Evolutionary conservation across 2,329 filamentous ascomycete genomes (phyloP).

Genomic region (Fusarium sp.): DNA sequence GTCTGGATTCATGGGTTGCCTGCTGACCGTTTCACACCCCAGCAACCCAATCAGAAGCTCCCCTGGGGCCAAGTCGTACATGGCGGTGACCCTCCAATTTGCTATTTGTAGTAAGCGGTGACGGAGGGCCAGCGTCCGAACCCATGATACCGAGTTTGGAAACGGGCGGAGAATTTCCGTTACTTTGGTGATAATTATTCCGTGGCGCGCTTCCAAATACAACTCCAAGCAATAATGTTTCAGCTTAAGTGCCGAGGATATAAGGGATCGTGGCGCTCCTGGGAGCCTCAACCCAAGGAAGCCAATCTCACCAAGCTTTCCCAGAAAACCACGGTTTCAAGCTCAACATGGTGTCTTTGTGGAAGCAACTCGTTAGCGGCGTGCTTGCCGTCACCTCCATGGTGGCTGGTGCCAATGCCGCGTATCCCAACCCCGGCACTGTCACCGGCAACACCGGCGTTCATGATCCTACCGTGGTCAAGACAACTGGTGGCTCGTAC

Average conservation of each 20-base stretch:
- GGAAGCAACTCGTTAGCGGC: conserved; percentile 37
- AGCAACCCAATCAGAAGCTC: not conserved
- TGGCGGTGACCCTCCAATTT: not conserved
- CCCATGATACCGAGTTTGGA: not conserved
- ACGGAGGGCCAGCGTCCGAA: not conserved
- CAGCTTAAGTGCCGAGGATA: not conserved
- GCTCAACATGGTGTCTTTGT: conserved; percentile 27
- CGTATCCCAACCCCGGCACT: conserved; percentile 34
- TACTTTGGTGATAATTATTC: not conserved
- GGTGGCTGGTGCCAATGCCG: conserved; percentile 7
- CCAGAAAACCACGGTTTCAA: not conserved
- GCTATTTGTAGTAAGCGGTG: not conserved
- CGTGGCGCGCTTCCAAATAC: not conserved
- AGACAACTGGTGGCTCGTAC: conserved; percentile 45
- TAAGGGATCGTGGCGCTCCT: not conserved
- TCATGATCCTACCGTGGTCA: conserved; percentile 48
- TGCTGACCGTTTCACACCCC: not conserved
- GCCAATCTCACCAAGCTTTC: not conserved
- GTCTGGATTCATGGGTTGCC: not conserved
- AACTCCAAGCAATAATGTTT: not conserved
- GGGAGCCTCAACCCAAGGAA: not conserved
- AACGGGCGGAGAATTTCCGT: not conserved
- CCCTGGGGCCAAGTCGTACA: not conserved
- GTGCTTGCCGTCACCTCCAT: conserved; percentile 37
- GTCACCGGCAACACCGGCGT: conserved; percentile 44